Evolutionary conservation across 768 basidiomycete genomes (phyloP).

Genomic region (Tricholoma bakamatsutake): DNA sequence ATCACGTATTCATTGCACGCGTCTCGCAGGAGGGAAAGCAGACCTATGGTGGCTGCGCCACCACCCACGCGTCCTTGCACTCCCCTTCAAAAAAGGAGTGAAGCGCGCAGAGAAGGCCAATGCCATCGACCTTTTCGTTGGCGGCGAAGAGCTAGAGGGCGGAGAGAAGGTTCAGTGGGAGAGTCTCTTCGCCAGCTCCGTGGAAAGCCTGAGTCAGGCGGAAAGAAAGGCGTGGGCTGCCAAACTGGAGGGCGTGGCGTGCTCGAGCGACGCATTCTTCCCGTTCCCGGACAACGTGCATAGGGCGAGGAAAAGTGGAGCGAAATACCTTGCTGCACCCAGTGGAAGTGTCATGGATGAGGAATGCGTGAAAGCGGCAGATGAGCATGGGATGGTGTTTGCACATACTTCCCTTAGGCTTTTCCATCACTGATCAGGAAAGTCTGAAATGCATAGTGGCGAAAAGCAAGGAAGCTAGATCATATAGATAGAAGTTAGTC

Average conservation of each 20-base stretch:
- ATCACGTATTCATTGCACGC: conserved; percentile 98
- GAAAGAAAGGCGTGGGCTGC: conserved; percentile 74
- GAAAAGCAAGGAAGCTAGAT: neutral
- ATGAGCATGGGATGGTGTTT: conserved; percentile 90
- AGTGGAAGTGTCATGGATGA: conserved; percentile 96
- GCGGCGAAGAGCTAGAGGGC: conserved; percentile 82
- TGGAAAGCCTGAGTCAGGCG: conserved; percentile 54
- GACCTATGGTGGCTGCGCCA: conserved; percentile 99
- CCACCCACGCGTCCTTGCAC: conserved; percentile 85
- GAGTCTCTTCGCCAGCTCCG: conserved; percentile 68
- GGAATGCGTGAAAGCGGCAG: conserved; percentile 94
- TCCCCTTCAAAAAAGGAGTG: conserved; percentile 96
- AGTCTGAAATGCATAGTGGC: neutral
- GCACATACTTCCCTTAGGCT: conserved; percentile 82
- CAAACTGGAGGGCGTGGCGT: conserved; percentile 79
- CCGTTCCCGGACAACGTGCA: conserved; percentile 99
- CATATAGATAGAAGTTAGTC: no score
- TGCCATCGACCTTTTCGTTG: conserved; percentile 95
- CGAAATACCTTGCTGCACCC: conserved; percentile 86
- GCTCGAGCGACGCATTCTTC: conserved; percentile 99
- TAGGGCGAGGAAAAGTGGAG: conserved; percentile 86
- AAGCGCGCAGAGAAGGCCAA: conserved; percentile 99
- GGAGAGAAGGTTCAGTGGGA: conserved; percentile 93
- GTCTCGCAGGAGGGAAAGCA: conserved; percentile 95
- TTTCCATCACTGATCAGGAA: conserved; percentile 70